Percentiles rank a stretch among this genome's conserved stretches.
phyloP scores from a whole-genome alignment of 2,329 filamentous ascomycete species.

The Kalaharituber pfeilii region DNA sequence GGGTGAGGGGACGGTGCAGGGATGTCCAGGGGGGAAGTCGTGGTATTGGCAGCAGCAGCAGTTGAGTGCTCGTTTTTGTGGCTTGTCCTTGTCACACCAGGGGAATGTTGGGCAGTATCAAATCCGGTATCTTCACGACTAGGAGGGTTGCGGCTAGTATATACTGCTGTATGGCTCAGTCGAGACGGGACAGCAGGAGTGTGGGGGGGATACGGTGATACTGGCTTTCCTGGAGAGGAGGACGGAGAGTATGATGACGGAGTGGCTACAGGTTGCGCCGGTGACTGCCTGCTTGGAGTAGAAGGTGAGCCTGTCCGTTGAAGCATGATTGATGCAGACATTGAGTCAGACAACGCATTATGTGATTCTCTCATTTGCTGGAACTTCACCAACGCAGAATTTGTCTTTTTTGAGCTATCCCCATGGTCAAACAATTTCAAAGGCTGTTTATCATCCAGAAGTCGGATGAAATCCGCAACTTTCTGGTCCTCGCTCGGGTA shows the following conservation, averaged over 20 bases:
- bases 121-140: not conserved
- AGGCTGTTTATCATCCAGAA: constrained; percentile 77
- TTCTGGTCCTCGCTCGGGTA: constrained; percentile 69
- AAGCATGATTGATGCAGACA: constrained; percentile 74
- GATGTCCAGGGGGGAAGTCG: constrained; percentile 23
- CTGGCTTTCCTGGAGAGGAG: constrained; percentile 75
- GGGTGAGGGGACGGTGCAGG: constrained; percentile 18
- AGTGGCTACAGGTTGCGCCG: constrained; percentile 42
- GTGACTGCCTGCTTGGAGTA: constrained; percentile 41
- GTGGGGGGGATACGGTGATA: constrained; percentile 79
- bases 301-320: constrained; percentile 62
- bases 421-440: constrained; percentile 56
- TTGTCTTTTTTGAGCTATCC: constrained; percentile 50
- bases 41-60: constrained; percentile 7
- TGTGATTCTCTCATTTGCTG: constrained; percentile 81
- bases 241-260: constrained; percentile 60
- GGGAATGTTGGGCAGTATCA: not conserved
- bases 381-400: constrained; percentile 66
- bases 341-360: constrained; percentile 73
- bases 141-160: constrained; percentile 25
- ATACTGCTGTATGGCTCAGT: constrained; percentile 70
- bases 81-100: no score
- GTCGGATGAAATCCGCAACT: constrained; percentile 81
- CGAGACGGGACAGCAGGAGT: constrained; percentile 85
- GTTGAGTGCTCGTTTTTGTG: not conserved